phyloP scores from a whole-genome alignment of 257 asterid species.

The Nicotiana tabacum region DNA sequence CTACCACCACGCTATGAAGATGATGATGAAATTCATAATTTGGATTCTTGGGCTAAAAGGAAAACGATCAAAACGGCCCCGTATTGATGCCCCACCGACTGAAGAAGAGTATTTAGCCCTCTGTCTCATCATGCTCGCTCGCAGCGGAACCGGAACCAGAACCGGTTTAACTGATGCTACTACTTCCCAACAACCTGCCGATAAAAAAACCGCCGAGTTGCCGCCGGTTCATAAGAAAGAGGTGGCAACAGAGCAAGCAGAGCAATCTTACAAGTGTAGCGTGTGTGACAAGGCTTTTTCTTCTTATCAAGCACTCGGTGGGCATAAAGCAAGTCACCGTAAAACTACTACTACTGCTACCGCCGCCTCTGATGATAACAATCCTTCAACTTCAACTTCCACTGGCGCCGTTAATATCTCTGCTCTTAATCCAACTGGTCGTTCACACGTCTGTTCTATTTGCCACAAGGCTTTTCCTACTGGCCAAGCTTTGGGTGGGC shows the following conservation, averaged over 20 bases:
- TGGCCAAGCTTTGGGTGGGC: conserved; percentile 97
- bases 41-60: conserved; percentile 34
- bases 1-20: conserved; percentile 3
- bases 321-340: conserved; percentile 97
- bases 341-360: conserved; percentile 12
- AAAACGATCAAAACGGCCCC: conserved; percentile 49
- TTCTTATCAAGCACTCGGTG: conserved; percentile 86
- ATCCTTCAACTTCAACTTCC: conserved; percentile 19
- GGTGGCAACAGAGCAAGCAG: background rate
- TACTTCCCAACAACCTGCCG: background rate
- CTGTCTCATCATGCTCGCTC: conserved; percentile 71
- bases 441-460: conserved; percentile 61
- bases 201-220: background rate
- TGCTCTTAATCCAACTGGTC: conserved; percentile 47
- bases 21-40: background rate
- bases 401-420: conserved; percentile 18
- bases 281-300: conserved; percentile 56
- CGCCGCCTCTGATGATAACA: conserved; percentile 21
- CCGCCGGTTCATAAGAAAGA: background rate
- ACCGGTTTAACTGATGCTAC: background rate
- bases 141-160: background rate
- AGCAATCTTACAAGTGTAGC: conserved; percentile 41
- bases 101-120: conserved; percentile 62
- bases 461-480: conserved; percentile 64
- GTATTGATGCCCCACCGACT: conserved; percentile 12